Percentiles rank a stretch among this genome's conserved stretches.
Conservation (phyloP, 108 stramenopile genomes). For the Cylindrotheca closterium region DNA sequence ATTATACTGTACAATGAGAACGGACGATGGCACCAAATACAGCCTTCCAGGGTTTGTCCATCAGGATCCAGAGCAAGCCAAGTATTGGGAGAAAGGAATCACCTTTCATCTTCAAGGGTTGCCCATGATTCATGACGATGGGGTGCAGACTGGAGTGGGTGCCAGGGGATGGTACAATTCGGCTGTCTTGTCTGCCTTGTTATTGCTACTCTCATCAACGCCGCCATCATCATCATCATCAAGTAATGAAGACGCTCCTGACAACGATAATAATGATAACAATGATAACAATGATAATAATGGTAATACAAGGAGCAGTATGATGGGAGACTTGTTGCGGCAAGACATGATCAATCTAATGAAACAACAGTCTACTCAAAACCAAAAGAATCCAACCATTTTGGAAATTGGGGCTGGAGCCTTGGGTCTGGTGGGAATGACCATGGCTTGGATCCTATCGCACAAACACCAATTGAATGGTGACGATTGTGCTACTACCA, state of each 20-base stretch:
- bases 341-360: not conserved
- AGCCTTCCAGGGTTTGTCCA: not conserved
- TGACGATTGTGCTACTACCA: not conserved
- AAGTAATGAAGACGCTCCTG: not conserved
- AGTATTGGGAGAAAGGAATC: not conserved
- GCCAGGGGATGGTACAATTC: conserved; percentile 19
- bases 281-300: not conserved
- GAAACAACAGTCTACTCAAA: not conserved
- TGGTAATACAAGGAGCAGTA: not conserved
- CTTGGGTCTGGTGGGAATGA: conserved; percentile 16
- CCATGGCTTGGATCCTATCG: conserved; percentile 11
- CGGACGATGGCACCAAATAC: not conserved
- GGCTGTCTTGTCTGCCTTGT: conserved; percentile 12
- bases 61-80: not conserved
- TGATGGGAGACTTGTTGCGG: not conserved
- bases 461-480: not conserved
- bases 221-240: not conserved
- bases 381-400: not conserved
- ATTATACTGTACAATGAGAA: not conserved
- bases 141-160: conserved; percentile 1
- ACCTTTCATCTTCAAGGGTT: conserved; percentile 3
- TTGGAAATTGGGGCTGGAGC: conserved; percentile 13
- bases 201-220: not conserved
- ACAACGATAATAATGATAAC: not conserved
- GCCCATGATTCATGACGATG: conserved; percentile 1